Percentiles rank a stretch among this genome's conserved stretches.
Evolutionary conservation across 495 filamentous ascomycete species (phyloP).

Genomic region (Aspergillus wentii): DNA sequence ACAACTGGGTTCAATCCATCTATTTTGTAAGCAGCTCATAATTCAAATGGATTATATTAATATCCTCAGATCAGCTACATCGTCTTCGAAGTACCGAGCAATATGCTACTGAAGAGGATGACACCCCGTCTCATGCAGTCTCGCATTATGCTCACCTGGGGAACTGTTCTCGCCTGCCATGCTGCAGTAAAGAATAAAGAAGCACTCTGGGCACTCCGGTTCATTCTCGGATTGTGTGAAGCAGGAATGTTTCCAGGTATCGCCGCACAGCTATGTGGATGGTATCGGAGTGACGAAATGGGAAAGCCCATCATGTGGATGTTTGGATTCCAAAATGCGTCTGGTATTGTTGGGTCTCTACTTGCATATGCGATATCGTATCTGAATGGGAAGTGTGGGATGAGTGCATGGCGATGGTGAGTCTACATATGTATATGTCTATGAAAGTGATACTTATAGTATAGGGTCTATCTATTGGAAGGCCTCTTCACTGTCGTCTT

Average conservation of each 20-base stretch:
- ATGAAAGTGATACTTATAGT: background rate
- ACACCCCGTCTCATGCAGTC: constrained; percentile 30
- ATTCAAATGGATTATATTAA: constrained; percentile 1
- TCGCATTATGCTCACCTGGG: constrained; percentile 33
- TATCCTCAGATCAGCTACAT: constrained; percentile 24
- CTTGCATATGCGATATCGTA: constrained; percentile 29
- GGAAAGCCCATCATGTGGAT: constrained; percentile 22
- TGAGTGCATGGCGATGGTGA: constrained; percentile 34
- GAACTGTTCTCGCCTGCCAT: constrained; percentile 27
- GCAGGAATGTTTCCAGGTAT: constrained; percentile 36
- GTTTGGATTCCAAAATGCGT: constrained; percentile 23
- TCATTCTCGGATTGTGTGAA: constrained; percentile 32
- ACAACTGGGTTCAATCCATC: constrained; percentile 31
- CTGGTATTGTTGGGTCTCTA: constrained; percentile 26
- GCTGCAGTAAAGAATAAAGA: constrained; percentile 28
- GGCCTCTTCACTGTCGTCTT: constrained; percentile 33
- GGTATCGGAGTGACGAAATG: constrained; percentile 38
- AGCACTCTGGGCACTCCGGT: constrained; percentile 23
- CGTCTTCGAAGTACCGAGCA: constrained; percentile 27
- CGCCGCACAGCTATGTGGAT: constrained; percentile 27
- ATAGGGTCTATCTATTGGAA: constrained; percentile 30
- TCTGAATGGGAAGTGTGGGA: constrained; percentile 21
- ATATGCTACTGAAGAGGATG: constrained; percentile 27
- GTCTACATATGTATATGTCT: background rate
- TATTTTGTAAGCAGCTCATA: constrained; percentile 15